These are phyloP conservation scores for Ceratobasidium sp. DNA, from an alignment of 1,284 basidiomycete genomes.

Conservation along the genomic window DNA sequence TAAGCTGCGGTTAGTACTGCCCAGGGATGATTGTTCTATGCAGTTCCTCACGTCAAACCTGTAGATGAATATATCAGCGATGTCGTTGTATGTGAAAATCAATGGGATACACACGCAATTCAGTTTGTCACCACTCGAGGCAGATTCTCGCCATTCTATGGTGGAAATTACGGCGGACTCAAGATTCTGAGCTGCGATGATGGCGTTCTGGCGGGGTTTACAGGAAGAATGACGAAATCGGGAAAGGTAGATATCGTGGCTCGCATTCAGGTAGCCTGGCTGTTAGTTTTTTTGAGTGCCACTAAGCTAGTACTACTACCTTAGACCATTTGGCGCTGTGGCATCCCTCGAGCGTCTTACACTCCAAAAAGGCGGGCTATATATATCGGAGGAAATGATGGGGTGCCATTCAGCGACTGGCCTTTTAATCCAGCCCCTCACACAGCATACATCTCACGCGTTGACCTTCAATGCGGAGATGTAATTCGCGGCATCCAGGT, in stretches of 20 bases:
- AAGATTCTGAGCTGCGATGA: not conserved
- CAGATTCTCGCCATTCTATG: not conserved
- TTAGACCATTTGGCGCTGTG: not conserved
- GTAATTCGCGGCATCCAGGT: not conserved
- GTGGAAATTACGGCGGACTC: not conserved
- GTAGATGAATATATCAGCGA: slow-evolving; percentile 33
- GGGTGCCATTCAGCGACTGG: not conserved
- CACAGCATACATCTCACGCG: not conserved
- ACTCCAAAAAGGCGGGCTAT: not conserved
- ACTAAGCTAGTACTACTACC: not conserved
- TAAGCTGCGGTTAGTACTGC: not conserved
- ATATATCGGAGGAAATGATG: not conserved
- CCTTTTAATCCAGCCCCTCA: not conserved
- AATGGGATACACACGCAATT: not conserved
- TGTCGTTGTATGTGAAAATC: not conserved
- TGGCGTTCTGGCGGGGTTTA: slow-evolving; percentile 4
- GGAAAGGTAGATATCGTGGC: not conserved
- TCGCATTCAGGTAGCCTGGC: not conserved
- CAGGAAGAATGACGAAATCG: not conserved
- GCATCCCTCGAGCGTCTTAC: not conserved
- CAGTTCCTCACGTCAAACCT: not conserved
- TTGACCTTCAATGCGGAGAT: not conserved
- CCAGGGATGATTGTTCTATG: not conserved
- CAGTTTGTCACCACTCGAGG: slow-evolving; percentile 28
- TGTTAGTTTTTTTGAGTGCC: not conserved